Percentiles rank a stretch among this genome's conserved stretches.
Evolutionary conservation across 768 basidiomycete genomes (phyloP).

Genomic region (Lepiota brunneoincarnata): DNA sequence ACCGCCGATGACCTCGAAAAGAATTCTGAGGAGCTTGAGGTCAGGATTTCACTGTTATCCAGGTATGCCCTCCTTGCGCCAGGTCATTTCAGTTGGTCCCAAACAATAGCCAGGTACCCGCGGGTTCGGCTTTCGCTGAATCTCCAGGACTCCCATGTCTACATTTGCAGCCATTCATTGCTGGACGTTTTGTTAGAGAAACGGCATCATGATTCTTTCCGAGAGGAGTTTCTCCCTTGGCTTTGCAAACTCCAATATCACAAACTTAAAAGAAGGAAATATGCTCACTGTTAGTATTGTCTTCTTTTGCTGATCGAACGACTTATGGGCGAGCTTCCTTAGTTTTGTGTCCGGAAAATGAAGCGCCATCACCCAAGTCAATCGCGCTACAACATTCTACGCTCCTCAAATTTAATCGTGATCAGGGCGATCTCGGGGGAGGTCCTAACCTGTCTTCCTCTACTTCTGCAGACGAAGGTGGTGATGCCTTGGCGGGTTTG

Average conservation of each 20-base stretch:
- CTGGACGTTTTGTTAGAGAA: slow-evolving; percentile 72
- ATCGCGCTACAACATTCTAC: slow-evolving; percentile 64
- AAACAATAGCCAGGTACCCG: slow-evolving; percentile 54
- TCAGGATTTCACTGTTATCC: slow-evolving; percentile 74
- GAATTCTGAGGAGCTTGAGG: slow-evolving; percentile 66
- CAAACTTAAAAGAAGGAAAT: slow-evolving; percentile 54
- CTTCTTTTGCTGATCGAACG: neutral
- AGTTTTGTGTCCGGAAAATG: slow-evolving; percentile 41
- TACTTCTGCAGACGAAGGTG: slow-evolving; percentile 32
- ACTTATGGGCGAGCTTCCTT: slow-evolving; percentile 4
- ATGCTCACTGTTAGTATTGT: slow-evolving; percentile 44
- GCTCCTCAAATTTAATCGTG: neutral
- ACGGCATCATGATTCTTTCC: slow-evolving; percentile 72
- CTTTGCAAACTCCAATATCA: slow-evolving; percentile 85
- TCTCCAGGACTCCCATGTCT: slow-evolving; percentile 86
- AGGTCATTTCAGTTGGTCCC: neutral
- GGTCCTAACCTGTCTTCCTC: slow-evolving; percentile 31
- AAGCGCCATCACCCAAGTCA: slow-evolving; percentile 43
- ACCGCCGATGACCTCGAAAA: slow-evolving; percentile 65
- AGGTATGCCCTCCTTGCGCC: slow-evolving; percentile 37
- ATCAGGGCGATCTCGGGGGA: slow-evolving; percentile 20
- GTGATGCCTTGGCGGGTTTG: slow-evolving; percentile 43
- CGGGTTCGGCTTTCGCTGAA: slow-evolving; percentile 62
- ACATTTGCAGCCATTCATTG: slow-evolving; percentile 76
- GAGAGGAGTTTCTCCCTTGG: slow-evolving; percentile 93